Base-by-base conservation (phyloP, 192 early-diverging fungal species). In the Coemansia sp. region DNA sequence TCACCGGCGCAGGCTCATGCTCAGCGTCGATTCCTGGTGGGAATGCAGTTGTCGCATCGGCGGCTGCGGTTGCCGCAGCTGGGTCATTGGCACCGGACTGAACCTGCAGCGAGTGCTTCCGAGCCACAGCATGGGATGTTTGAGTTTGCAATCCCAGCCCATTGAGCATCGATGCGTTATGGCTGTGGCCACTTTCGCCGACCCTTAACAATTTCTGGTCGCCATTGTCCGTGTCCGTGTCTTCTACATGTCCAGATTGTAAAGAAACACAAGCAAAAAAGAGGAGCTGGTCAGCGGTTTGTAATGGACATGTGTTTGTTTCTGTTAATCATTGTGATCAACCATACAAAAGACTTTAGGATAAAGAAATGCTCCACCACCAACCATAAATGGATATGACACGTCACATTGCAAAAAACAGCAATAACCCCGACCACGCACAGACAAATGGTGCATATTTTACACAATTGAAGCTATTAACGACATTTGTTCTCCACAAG, bases 21-120 rank as follows among this genome's bases (percentile, higher is more conserved):
- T 58, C 80, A 0, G 68, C 57, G 45, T 73, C 63, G 42, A 82
- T 71, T 11, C 68, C 76, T 2, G 71, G 72, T 7, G 76, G 74
- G 37, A 82, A 60, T 5, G 66, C 71, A 8, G 70, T 65, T 4
- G 42, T 26, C 11, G 61, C 49, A 3, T 68, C 62, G 37, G 36
- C 54, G n/a, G 62, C 61, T 9, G 32, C 26, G 18, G 63, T 15
- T 18, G 55, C 45, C n/a, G n/a, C n/a, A n/a, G n/a, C n/a, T n/a
- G n/a, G n/a, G n/a, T n/a, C n/a, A n/a, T n/a, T n/a, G n/a, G n/a
- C 49, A 52, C 18, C 12, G 6, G 18, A 12, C 19, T 55, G 67
- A 62, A 51, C 61, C 40, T 54, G n/a, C 12, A 41, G 36, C 13
- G 60, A 36, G 41, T 46, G 65, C 18, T 43, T 40, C 51, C 43